Conservation (phyloP, 1,139 yeast genomes). For the Arxiozyma heterogenica region DNA sequence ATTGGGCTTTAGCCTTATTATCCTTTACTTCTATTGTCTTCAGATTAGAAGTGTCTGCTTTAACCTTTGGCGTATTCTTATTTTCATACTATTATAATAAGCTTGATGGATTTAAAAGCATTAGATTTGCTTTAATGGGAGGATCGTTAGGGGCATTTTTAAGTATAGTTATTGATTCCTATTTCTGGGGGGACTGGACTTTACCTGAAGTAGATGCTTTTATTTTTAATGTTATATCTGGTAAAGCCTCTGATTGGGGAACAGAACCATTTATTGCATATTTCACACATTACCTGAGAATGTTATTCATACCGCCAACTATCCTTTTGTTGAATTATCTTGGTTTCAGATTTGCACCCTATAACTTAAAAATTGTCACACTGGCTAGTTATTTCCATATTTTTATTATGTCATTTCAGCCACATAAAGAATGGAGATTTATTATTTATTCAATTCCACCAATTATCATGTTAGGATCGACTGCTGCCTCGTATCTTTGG, state of each 20-base stretch:
- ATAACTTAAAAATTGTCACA: constrained; percentile 34
- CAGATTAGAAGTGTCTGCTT: constrained; percentile 60
- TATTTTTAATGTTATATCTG: constrained; percentile 61
- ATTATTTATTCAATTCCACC: constrained; percentile 68
- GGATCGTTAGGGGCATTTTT: constrained; percentile 42
- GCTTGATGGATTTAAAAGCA: constrained; percentile 33
- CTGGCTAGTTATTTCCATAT: constrained; percentile 48
- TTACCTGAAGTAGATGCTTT: constrained; percentile 74
- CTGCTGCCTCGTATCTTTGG: constrained; percentile 44
- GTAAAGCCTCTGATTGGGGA: constrained; percentile 77
- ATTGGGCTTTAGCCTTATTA: constrained; percentile 46
- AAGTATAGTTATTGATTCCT: constrained; percentile 55
- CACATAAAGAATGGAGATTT: constrained; percentile 94
- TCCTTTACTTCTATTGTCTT: constrained; percentile 61
- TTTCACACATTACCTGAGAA: constrained; percentile 49
- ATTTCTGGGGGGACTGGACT: constrained; percentile 52
- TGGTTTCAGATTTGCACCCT: constrained; percentile 32
- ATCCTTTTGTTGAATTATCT: constrained; percentile 38
- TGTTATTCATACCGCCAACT: constrained; percentile 52
- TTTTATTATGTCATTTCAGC: constrained; percentile 61
- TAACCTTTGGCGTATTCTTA: constrained; percentile 44
- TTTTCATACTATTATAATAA: constrained; percentile 38
- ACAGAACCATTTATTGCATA: constrained; percentile 65
- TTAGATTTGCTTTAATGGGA: constrained; percentile 44
- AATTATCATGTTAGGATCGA: constrained; percentile 55